A percentile compares a stretch with the other conserved stretches of the same genome.
Conservation (phyloP, 2,329 filamentous ascomycete species). For the Cladosporium sp. region DNA sequence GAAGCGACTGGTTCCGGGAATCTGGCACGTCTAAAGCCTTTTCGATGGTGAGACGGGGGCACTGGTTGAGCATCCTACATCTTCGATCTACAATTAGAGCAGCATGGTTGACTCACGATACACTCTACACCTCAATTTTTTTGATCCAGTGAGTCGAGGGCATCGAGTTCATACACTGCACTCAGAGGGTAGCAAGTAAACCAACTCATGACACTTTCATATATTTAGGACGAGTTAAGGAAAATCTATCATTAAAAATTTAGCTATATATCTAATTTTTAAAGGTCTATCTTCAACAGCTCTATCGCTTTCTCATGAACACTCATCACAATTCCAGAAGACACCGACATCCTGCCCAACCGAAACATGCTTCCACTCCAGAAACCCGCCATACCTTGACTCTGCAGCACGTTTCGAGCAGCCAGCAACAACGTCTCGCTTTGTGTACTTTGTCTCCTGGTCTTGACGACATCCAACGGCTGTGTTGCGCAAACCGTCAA, state of each 20-base stretch:
- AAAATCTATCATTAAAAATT: not conserved
- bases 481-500: constrained; percentile 40
- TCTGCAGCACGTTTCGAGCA: constrained; percentile 1
- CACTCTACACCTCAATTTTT: too few species aligned
- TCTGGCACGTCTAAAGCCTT: constrained; percentile 19
- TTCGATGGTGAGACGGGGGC: not conserved
- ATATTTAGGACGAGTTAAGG: too few species aligned
- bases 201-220: too few species aligned
- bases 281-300: not conserved
- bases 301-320: constrained; percentile 8
- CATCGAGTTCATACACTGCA: too few species aligned
- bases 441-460: constrained; percentile 29
- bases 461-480: constrained; percentile 43
- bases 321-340: constrained; percentile 8
- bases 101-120: too few species aligned
- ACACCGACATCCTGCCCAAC: constrained; percentile 8
- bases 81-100: too few species aligned
- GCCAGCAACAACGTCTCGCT: constrained; percentile 3
- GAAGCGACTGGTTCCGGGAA: constrained; percentile 28
- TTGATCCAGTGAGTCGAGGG: too few species aligned
- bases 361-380: constrained; percentile 10
- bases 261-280: not conserved
- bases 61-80: not conserved
- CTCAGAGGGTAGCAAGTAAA: too few species aligned
- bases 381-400: constrained; percentile 1